Conservation (phyloP, 169 alveolate genomes). For the Plasmodium malariae region DNA sequence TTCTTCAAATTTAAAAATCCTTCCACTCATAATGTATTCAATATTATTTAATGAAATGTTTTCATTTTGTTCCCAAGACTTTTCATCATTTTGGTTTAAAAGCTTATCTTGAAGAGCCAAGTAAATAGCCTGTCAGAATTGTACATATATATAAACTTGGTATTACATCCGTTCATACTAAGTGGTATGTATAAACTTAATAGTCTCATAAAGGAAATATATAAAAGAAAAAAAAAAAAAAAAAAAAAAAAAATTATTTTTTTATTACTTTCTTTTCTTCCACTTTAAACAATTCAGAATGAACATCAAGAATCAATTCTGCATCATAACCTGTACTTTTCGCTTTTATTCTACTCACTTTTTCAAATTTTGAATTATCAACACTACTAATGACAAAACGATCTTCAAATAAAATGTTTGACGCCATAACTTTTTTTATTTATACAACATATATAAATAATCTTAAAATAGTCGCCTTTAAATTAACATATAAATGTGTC, state of each 20-base stretch:
- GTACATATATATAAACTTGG: slow-evolving; percentile 63
- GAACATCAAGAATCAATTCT: slow-evolving; percentile 90
- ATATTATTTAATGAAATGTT: slow-evolving; percentile 85
- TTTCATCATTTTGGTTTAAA: slow-evolving; percentile 40
- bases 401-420: slow-evolving; percentile 88
- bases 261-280: slow-evolving; percentile 85
- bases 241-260: background rate
- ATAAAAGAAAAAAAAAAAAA: background rate
- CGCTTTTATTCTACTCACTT: slow-evolving; percentile 91
- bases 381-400: slow-evolving; percentile 90
- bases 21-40: slow-evolving; percentile 94
- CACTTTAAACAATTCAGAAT: slow-evolving; percentile 91
- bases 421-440: slow-evolving; percentile 59
- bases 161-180: too few relatives aligned
- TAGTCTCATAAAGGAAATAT: background rate
- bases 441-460: too few relatives aligned
- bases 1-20: slow-evolving; percentile 92
- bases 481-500: too few relatives aligned
- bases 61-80: slow-evolving; percentile 57
- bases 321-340: slow-evolving; percentile 94
- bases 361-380: slow-evolving; percentile 92
- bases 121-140: slow-evolving; percentile 78
- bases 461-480: too few relatives aligned
- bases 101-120: slow-evolving; percentile 80
- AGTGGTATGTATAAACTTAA: too few relatives aligned